Evolutionary conservation across 1,284 basidiomycete genomes (phyloP).

Genomic region (Cerioporus squamosus): DNA sequence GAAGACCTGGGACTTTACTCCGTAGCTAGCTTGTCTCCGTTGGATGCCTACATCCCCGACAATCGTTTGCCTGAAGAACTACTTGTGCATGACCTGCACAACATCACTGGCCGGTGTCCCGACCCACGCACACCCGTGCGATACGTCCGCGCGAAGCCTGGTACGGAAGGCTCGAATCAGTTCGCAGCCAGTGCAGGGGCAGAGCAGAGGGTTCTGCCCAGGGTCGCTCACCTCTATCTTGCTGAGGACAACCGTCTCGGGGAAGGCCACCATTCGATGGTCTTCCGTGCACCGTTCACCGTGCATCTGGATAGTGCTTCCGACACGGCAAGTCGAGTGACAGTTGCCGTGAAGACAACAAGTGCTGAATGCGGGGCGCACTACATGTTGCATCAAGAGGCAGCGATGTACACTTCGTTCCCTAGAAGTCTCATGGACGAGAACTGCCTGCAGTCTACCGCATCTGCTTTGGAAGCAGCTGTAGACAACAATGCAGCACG

Average conservation of each 20-base stretch:
- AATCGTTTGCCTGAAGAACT: conserved; percentile 35
- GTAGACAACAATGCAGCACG: too few relatives aligned
- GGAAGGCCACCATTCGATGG: conserved; percentile 37
- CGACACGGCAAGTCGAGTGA: conserved; percentile 12
- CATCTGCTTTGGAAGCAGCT: background rate
- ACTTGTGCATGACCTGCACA: conserved; percentile 32
- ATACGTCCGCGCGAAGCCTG: conserved; percentile 15
- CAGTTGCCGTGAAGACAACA: conserved; percentile 38
- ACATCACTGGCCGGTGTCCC: background rate
- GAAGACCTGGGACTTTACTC: background rate
- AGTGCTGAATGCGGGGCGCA: conserved; percentile 16
- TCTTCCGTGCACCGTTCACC: conserved; percentile 34
- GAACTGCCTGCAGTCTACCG: conserved; percentile 32
- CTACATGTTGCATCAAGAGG: conserved; percentile 40
- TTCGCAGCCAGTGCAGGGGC: background rate
- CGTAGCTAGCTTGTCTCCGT: background rate
- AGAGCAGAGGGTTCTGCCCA: background rate
- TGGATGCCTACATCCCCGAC: conserved; percentile 35
- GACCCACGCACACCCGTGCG: conserved; percentile 17
- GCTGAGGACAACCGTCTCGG: conserved; percentile 34
- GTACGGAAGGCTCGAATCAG: background rate
- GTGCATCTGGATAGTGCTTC: conserved; percentile 20
- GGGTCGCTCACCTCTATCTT: conserved; percentile 29
- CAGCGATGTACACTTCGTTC: conserved; percentile 47
- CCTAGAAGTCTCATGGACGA: conserved; percentile 50